Percentiles rank a stretch among this genome's conserved stretches.
Evolutionary conservation across 164 flowering plant species (phyloP).

Genomic region (Stephania cephalantha): DNA sequence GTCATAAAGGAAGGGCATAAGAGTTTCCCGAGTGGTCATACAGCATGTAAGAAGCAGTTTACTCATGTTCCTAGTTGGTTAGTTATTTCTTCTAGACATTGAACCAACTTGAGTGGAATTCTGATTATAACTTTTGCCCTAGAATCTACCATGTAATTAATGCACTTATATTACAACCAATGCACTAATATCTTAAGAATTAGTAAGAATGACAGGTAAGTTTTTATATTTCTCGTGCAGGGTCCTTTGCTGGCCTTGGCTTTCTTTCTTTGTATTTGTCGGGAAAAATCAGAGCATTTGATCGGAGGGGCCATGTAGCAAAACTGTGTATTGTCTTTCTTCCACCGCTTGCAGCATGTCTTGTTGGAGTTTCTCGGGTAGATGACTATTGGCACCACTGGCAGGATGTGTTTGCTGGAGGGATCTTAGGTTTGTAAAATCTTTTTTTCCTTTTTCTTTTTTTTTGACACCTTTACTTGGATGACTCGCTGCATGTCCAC

Average conservation of each 20-base stretch:
- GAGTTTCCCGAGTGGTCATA: slow-evolving; percentile 88
- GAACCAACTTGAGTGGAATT: not conserved
- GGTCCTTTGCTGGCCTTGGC: slow-evolving; percentile 88
- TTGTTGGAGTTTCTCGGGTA: slow-evolving; percentile 76
- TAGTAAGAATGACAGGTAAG: not conserved
- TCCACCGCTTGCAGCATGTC: slow-evolving; percentile 64
- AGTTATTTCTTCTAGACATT: not conserved
- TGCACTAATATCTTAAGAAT: not conserved
- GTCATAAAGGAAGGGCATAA: slow-evolving; percentile 78
- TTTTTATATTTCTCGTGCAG: slow-evolving; percentile 28
- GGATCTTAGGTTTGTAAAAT: slow-evolving; percentile 51
- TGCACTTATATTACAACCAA: too few species aligned
- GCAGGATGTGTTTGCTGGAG: slow-evolving; percentile 90
- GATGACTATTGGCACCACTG: slow-evolving; percentile 95
- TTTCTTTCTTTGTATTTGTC: slow-evolving; percentile 70
- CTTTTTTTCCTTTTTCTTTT: not conserved
- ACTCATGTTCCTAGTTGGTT: too few species aligned
- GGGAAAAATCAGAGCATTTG: slow-evolving; percentile 72
- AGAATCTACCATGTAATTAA: too few species aligned
- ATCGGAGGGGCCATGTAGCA: slow-evolving; percentile 70
- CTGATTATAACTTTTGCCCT: too few species aligned
- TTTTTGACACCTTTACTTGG: not conserved
- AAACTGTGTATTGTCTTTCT: slow-evolving; percentile 67
- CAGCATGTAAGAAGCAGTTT: slow-evolving; percentile 50
- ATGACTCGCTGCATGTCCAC: not conserved